phyloP scores from a whole-genome alignment of 306 rosid genomes.

The Gleditsia sinensis region DNA sequence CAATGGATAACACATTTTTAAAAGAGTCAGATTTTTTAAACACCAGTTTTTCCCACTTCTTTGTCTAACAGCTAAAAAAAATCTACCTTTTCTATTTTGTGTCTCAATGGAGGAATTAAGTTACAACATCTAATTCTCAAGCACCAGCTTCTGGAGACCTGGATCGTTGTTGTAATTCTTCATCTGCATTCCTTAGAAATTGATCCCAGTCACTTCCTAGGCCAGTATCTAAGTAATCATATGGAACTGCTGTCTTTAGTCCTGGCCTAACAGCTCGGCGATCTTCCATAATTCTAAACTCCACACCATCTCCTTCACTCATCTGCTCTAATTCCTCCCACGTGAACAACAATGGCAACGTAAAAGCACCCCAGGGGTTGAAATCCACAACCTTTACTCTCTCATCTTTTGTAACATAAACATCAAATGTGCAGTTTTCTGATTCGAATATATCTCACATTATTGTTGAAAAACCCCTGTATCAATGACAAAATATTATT shows the following conservation, averaged over 20 bases:
- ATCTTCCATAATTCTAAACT: slow-evolving; percentile 72
- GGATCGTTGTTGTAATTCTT: slow-evolving; percentile 50
- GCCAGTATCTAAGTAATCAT: slow-evolving; percentile 70
- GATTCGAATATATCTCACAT: slow-evolving; percentile 53
- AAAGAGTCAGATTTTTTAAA: too few species aligned
- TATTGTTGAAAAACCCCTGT: slow-evolving; percentile 43
- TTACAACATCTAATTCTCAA: slow-evolving; percentile 29
- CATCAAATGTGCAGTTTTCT: slow-evolving; percentile 67
- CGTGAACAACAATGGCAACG: slow-evolving; percentile 63
- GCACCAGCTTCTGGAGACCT: slow-evolving; percentile 55
- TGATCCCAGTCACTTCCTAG: slow-evolving; percentile 83
- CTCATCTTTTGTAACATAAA: slow-evolving; percentile 52
- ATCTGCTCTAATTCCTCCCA: slow-evolving; percentile 74
- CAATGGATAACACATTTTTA: too few species aligned
- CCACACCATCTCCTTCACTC: slow-evolving; percentile 37
- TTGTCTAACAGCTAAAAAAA: too few species aligned
- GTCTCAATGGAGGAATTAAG: background rate
- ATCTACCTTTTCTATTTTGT: slow-evolving; percentile 9
- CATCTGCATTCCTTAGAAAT: slow-evolving; percentile 65
- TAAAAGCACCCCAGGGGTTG: slow-evolving; percentile 76
- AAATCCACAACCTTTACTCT: slow-evolving; percentile 71
- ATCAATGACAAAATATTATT: slow-evolving; percentile 31
- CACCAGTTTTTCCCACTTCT: too few species aligned
- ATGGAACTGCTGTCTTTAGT: slow-evolving; percentile 75
- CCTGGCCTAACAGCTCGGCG: slow-evolving; percentile 73